Evolutionary conservation across 1,139 yeast species (phyloP).

Genomic region (Zygosaccharomyces pseudobailii): DNA sequence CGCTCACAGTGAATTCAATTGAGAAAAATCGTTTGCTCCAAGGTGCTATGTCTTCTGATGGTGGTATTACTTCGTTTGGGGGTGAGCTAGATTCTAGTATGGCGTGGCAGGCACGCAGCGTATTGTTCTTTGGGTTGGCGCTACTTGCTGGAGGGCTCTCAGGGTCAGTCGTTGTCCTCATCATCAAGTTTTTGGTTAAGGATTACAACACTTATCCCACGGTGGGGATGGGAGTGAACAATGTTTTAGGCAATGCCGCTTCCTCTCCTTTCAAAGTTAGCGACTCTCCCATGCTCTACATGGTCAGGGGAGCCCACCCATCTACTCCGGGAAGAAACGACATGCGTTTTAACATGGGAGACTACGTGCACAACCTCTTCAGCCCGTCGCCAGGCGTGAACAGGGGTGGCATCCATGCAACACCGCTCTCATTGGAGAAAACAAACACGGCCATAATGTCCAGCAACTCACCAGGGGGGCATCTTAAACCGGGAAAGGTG

Average conservation of each 20-base stretch:
- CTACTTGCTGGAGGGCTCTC: constrained; percentile 91
- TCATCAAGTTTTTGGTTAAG: constrained; percentile 76
- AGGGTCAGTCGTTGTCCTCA: constrained; percentile 83
- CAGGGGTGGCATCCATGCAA: constrained; percentile 1
- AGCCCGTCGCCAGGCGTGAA: constrained; percentile 34
- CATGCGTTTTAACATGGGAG: constrained; percentile 32
- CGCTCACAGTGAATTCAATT: constrained; percentile 85
- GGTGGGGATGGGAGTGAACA: constrained; percentile 89
- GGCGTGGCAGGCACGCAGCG: constrained; percentile 91
- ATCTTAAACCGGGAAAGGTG: not conserved
- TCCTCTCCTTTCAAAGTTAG: constrained; percentile 33
- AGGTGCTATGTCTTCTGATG: constrained; percentile 52
- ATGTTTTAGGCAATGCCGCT: no score
- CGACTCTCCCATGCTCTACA: constrained; percentile 32
- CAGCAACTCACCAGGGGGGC: constrained; percentile 2
- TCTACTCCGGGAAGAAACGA: constrained; percentile 4
- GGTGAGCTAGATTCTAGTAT: constrained; percentile 41
- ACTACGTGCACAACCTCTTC: constrained; percentile 34
- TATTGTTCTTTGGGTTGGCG: constrained; percentile 87
- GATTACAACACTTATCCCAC: constrained; percentile 77
- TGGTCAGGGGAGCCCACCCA: constrained; percentile 7
- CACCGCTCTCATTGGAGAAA: constrained; percentile 1
- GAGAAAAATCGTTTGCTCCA: constrained; percentile 75
- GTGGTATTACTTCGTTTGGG: constrained; percentile 36
- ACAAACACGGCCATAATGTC: not conserved